Evolutionary conservation across 2,329 filamentous ascomycete species (phyloP), one percentile per base, ranked within the genome.

Genomic region (Sporothrix sp.): DNA sequence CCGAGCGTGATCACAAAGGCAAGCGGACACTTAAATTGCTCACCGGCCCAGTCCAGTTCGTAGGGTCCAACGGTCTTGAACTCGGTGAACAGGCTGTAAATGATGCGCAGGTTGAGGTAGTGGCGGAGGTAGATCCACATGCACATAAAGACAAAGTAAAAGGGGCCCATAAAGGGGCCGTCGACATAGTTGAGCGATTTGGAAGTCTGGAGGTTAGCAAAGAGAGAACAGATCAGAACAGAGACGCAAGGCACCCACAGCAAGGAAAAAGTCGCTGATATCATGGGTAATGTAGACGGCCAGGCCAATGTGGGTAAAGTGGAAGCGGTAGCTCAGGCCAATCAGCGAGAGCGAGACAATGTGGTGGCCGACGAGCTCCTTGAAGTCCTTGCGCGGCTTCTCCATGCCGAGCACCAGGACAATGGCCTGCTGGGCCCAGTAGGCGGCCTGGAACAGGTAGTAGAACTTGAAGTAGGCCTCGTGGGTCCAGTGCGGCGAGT

Each of bases 261-360:
- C 90, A 39, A 96, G 77, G 78, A 96, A 96, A 70, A 96, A 95
- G 66, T 96, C 90, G 54, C 84, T 89, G 55, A 96, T 86, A 63
- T 97, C 90, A 67, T 95, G 88, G 9, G 90, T 95, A 55, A 93
- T 88, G 68, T 95, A 97, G 30, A 97, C 88, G 18, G 88, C 87
- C 50, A 96, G 70, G 23, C 90, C 90, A 65, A 97, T 94, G 68
- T 95, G 91, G 18, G 89, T 94, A 67, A 96, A 97, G 69, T 97
- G 90, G 73, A 95, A 97, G 54, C 88, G 82, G 70, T 96, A 97
- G 71, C 86, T 93, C 62, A 91, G 71, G 52, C 70, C 84, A 58
- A 97, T 95, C 59, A 97, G 76, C 18, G 82, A 72, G 53, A 97
- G 71, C 18, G 87, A 94, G 64, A 96, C 86, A 59, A 96, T 83